Evolutionary conservation across 106 monocot species (phyloP).

Genomic region (Dendrobium huoshanense): DNA sequence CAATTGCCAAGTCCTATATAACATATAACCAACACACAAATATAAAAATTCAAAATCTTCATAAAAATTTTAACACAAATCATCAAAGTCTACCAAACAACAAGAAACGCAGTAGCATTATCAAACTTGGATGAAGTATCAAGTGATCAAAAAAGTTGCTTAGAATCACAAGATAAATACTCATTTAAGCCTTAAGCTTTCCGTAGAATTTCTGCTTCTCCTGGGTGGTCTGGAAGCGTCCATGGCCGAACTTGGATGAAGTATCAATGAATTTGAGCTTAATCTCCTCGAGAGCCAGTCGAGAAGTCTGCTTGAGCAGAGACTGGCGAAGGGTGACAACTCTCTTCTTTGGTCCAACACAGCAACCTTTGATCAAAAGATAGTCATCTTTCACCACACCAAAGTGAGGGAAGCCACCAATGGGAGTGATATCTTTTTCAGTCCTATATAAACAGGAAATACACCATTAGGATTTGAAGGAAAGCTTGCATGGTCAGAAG

Average conservation of each 20-base stretch:
- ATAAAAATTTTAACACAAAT: not conserved
- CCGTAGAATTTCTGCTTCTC: constrained; percentile 70
- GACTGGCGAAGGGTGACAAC: constrained; percentile 59
- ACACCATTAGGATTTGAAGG: not conserved
- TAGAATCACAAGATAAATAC: not conserved
- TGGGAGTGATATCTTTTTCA: constrained; percentile 65
- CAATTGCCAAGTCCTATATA: not conserved
- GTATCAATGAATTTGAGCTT: constrained; percentile 74
- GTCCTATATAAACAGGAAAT: constrained; percentile 30
- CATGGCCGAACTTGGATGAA: constrained; percentile 71
- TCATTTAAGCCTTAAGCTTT: constrained; percentile 35
- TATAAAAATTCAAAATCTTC: not conserved
- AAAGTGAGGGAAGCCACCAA: constrained; percentile 70
- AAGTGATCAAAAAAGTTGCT: not conserved
- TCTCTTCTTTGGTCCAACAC: constrained; percentile 64
- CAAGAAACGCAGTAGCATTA: not conserved
- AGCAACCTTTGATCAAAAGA: constrained; percentile 68
- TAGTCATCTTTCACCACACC: constrained; percentile 66
- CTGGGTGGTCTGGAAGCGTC: constrained; percentile 62
- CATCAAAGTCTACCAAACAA: not conserved
- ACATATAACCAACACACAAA: too few species aligned
- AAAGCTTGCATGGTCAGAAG: not conserved
- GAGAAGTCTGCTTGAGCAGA: constrained; percentile 57
- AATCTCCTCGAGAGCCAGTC: constrained; percentile 57
- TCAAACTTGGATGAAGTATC: not conserved